Conservation (phyloP, 495 filamentous ascomycete species). For the Hypoxylon fuscum region DNA sequence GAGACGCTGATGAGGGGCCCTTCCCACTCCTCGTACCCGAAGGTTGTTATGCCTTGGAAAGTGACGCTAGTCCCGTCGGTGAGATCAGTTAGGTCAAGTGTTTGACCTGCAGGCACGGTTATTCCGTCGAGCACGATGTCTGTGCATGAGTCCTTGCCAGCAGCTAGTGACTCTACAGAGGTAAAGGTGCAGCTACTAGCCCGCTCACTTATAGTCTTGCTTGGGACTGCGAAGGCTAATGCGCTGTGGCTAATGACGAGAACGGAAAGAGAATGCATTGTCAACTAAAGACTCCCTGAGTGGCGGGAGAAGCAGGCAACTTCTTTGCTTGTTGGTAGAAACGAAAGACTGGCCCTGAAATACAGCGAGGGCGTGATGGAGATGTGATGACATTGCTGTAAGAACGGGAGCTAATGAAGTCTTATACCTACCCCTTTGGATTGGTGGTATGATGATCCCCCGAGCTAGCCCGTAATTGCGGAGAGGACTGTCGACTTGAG, state of each 20-base stretch:
- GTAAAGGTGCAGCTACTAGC: constrained; percentile 24
- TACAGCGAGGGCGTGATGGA: too few relatives aligned
- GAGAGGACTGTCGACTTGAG: constrained; percentile 1
- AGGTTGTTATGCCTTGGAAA: constrained; percentile 61
- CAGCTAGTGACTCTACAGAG: neutral
- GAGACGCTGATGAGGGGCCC: constrained; percentile 60
- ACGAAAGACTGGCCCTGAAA: constrained; percentile 3
- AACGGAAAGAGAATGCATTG: constrained; percentile 10
- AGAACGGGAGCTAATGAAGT: neutral
- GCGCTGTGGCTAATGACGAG: constrained; percentile 2
- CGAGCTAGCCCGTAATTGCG: neutral
- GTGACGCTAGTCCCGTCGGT: constrained; percentile 44
- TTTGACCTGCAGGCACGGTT: constrained; percentile 17
- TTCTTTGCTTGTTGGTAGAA: constrained; percentile 4
- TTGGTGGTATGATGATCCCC: constrained; percentile 16
- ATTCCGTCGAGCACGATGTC: constrained; percentile 20
- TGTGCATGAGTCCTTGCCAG: constrained; percentile 10
- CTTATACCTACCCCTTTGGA: constrained; percentile 8
- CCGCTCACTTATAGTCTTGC: constrained; percentile 4
- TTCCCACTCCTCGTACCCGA: constrained; percentile 59
- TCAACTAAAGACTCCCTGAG: too few relatives aligned
- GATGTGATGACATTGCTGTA: neutral
- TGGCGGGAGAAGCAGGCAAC: neutral
- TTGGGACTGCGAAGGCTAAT: constrained; percentile 17
- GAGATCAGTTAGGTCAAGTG: constrained; percentile 19